Evolutionary conservation across 805 yeast species (phyloP), one percentile per base, ranked within the genome.

Genomic region (Kuraishia floccosa): DNA sequence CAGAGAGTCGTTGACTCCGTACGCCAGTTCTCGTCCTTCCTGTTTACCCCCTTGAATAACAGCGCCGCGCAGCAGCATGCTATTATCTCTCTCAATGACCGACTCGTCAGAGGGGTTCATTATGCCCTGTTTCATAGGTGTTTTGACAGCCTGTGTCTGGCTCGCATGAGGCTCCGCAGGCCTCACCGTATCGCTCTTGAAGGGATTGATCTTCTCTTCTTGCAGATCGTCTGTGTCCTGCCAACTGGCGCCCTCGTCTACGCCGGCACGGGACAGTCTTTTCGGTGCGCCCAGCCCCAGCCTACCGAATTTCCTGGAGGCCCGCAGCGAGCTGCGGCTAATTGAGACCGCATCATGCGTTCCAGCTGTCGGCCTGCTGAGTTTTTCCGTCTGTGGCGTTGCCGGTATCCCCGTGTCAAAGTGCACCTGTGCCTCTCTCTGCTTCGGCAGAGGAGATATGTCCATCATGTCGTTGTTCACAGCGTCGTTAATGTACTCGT

Each of bases 201-300:
- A n/a, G n/a, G n/a, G n/a, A n/a, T n/a, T n/a, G n/a, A n/a, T n/a
- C 22, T 10, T 7, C 10, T 7, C 22, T 19, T 19, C 22, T 19
- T 19, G 22, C 22, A 7, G 22, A 10, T 7, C 9, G 9, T 19
- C 22, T 10, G 9, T 19, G 22, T 19, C 22, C 22, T 7, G 22
- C 7, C 10, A 7, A 19, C 22, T 10, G 9, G 10, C 10, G 22
- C 22, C 22, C 22, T 7, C 22, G 22, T 19, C 22, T 19, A 19
- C 10, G 22, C 10, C 35, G n/a, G 19, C 33, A 6, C 15, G 22
- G 3, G 60, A 48, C 2, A 66, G 56, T 30, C 76, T 46, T 39
- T 65, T 59, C 1, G 76, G 75, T 8, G 73, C 74, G 2, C 76
- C 76, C 24, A 70, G 38, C 3, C 39, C 38, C 3, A 45, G 25